Evolutionary conservation across 768 basidiomycete genomes (phyloP).

Genomic region (Mycena rosella): DNA sequence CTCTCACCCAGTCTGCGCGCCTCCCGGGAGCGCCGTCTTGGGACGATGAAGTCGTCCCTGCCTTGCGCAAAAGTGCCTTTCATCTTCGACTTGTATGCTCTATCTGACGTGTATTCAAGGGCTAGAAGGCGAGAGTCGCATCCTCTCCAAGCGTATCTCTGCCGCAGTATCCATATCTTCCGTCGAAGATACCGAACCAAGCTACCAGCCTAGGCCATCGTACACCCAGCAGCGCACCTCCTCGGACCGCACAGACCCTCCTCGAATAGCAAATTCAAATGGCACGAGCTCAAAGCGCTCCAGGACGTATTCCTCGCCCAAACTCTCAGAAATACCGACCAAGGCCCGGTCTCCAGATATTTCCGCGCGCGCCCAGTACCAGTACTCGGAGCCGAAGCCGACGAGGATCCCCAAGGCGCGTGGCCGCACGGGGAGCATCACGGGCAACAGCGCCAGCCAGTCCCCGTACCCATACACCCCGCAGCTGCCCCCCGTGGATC

Average conservation of each 20-base stretch:
- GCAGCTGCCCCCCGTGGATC: slow-evolving; percentile 41
- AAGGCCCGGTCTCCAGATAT: slow-evolving; percentile 53
- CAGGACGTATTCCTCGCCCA: slow-evolving; percentile 77
- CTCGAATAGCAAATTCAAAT: slow-evolving; percentile 41
- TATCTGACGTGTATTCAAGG: slow-evolving; percentile 58
- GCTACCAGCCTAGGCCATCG: slow-evolving; percentile 50
- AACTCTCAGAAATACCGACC: slow-evolving; percentile 55
- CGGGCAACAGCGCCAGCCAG: slow-evolving; percentile 33
- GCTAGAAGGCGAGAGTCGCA: slow-evolving; percentile 83
- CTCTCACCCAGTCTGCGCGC: slow-evolving; percentile 32
- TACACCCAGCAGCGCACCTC: slow-evolving; percentile 40
- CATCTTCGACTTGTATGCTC: slow-evolving; percentile 1
- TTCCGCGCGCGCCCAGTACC: slow-evolving; percentile 56
- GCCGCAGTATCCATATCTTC: slow-evolving; percentile 73
- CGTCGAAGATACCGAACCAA: slow-evolving; percentile 62
- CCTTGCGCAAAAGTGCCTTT: slow-evolving; percentile 63
- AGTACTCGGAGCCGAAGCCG: slow-evolving; percentile 54
- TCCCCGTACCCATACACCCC: slow-evolving; percentile 25
- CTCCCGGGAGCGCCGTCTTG: slow-evolving; percentile 47
- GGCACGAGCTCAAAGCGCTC: slow-evolving; percentile 59
- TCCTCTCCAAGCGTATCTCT: slow-evolving; percentile 83
- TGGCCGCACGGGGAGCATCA: slow-evolving; percentile 37
- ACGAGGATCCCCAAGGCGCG: slow-evolving; percentile 64
- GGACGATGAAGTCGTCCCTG: slow-evolving; percentile 71
- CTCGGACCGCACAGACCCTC: slow-evolving; percentile 46